phyloP scores from a whole-genome alignment of 2,329 filamentous ascomycete genomes.

The Metarhizium guizhouense region DNA sequence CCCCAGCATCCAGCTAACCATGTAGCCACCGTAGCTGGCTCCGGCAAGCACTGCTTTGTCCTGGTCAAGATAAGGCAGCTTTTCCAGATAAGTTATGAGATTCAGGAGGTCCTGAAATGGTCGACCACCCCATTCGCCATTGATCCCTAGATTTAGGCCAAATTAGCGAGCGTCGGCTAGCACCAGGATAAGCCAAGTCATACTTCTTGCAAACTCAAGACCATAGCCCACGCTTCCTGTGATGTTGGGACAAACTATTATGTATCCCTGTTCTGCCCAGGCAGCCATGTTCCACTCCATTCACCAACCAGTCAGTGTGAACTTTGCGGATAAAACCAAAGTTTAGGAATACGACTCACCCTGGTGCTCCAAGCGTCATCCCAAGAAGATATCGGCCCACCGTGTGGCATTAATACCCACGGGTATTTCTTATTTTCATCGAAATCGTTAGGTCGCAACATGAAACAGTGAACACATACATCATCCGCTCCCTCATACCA shows the following conservation, averaged over 20 bases:
- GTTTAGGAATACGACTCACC: slow-evolving; percentile 16
- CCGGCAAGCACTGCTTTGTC: slow-evolving; percentile 43
- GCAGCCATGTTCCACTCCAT: slow-evolving; percentile 42
- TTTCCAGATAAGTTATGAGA: slow-evolving; percentile 41
- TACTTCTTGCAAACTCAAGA: slow-evolving; percentile 23
- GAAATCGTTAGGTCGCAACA: slow-evolving; percentile 29
- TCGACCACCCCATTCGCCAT: slow-evolving; percentile 41
- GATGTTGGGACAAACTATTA: slow-evolving; percentile 50
- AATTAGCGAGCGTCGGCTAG: not conserved
- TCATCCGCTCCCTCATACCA: slow-evolving; percentile 29
- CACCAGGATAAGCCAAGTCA: slow-evolving; percentile 4
- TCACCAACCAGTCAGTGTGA: not conserved
- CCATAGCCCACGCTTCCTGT: slow-evolving; percentile 51
- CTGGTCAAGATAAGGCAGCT: slow-evolving; percentile 44
- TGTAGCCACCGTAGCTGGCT: slow-evolving; percentile 48
- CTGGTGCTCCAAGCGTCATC: slow-evolving; percentile 42
- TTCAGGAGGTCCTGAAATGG: slow-evolving; percentile 48
- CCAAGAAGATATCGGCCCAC: slow-evolving; percentile 36
- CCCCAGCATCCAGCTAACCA: slow-evolving; percentile 51
- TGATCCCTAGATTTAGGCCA: slow-evolving; percentile 30
- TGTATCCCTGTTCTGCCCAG: slow-evolving; percentile 53
- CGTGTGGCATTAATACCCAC: slow-evolving; percentile 28
- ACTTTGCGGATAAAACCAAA: not conserved
- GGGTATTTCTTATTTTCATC: slow-evolving; percentile 27
- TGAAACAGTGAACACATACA: slow-evolving; percentile 28